Evolutionary conservation across 2,329 filamentous ascomycete genomes (phyloP).

Genomic region (Claviceps paspali): DNA sequence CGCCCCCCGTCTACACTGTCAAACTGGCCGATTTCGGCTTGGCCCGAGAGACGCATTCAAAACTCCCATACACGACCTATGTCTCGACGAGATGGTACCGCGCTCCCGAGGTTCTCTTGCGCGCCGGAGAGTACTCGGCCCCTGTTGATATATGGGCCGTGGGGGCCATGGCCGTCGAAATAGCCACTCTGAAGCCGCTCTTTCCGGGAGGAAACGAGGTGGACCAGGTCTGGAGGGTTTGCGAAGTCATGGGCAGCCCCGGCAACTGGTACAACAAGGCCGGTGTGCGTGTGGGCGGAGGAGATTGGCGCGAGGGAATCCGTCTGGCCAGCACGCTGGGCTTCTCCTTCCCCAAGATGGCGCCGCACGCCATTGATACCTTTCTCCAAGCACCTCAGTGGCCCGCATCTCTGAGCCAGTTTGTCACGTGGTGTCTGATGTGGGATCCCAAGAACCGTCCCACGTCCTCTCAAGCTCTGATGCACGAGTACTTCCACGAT

Average conservation of each 20-base stretch:
- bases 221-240: conserved; percentile 96
- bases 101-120: conserved; percentile 82
- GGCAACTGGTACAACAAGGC: conserved; percentile 96
- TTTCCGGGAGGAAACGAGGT: conserved; percentile 98
- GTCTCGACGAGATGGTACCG: conserved; percentile 98
- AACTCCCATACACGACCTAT: conserved; percentile 92
- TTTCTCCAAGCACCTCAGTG: conserved; percentile 83
- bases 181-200: conserved; percentile 87
- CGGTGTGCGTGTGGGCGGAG: conserved; percentile 73
- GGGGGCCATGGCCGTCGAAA: conserved; percentile 95
- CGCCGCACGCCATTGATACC: conserved; percentile 88
- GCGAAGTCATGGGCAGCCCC: conserved; percentile 97
- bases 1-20: conserved; percentile 83
- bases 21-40: conserved; percentile 98
- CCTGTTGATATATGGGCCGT: conserved; percentile 98
- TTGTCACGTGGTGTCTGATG: conserved; percentile 97
- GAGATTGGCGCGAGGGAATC: conserved; percentile 93
- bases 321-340: conserved; percentile 87
- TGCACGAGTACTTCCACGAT: conserved; percentile 88
- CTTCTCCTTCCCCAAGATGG: conserved; percentile 99
- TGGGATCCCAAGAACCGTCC: conserved; percentile 92
- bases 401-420: conserved; percentile 74
- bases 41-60: conserved; percentile 93
- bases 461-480: conserved; percentile 84
- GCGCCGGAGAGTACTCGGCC: conserved; percentile 91